phyloP scores from a whole-genome alignment of 805 yeast species.

The Tetrapisispora taiwanensis region DNA sequence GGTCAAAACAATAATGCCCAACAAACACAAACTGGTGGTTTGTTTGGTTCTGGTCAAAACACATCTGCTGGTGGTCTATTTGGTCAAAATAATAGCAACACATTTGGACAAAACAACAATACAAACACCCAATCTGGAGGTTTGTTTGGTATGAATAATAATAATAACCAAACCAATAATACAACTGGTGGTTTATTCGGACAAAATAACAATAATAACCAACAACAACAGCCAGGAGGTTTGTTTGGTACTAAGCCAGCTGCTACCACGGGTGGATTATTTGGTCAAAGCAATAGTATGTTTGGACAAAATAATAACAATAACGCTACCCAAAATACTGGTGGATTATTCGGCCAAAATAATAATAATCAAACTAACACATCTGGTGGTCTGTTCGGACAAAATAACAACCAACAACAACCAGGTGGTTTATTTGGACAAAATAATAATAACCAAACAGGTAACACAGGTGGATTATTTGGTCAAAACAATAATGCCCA shows the following conservation, averaged over 20 bases:
- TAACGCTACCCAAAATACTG: conserved; percentile 17
- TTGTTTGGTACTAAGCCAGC: conserved; percentile 1
- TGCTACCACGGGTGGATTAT: conserved; percentile 15
- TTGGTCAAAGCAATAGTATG: conserved; percentile 10
- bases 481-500: conserved; percentile 18
- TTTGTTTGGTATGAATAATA: background rate
- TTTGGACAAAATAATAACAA: conserved; percentile 6
- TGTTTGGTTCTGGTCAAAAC: conserved; percentile 13
- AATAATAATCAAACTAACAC: conserved; percentile 10
- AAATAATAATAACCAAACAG: conserved; percentile 4
- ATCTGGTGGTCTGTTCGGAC: conserved; percentile 28
- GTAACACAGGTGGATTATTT: conserved; percentile 21
- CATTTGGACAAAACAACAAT: conserved; percentile 17
- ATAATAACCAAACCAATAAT: background rate
- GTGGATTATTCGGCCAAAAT: conserved; percentile 30
- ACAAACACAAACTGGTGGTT: conserved; percentile 11
- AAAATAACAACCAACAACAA: conserved; percentile 8
- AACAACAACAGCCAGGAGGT: background rate
- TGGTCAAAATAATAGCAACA: conserved; percentile 4
- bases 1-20: conserved; percentile 18
- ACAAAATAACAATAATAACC: background rate
- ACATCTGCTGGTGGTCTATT: background rate
- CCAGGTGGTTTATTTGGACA: conserved; percentile 16
- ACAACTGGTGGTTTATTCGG: background rate
- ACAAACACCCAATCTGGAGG: background rate